Base-by-base conservation (phyloP, 805 yeast species). In the Saccharomyces jurei region DNA sequence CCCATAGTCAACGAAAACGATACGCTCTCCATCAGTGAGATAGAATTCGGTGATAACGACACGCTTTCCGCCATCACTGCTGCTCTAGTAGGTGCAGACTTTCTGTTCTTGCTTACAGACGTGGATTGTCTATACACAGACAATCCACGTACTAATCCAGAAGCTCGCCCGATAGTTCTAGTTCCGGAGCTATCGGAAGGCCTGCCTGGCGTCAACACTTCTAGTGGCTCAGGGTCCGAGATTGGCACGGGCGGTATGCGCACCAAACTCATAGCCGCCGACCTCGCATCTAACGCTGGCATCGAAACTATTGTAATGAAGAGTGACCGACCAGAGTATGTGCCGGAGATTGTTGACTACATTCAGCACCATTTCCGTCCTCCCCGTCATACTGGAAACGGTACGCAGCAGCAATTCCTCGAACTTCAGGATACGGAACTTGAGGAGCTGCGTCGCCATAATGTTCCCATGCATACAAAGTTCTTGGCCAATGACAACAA, bases 191-290 rank as follows among this genome's bases (percentile, higher is more conserved):
- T 90, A 65, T 77, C 80, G 46, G 80, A 84, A 48, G 62, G 68
- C 5, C 58, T 68, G 51, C 78, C 90, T 62, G 77, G 80, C 51
- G 97, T 91, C 36, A 84, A 86, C 58, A 89, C 95, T 0, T 82
- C 86, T 32, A 73, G 84, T 25, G 82, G 78, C 17, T 79, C 87
- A 0, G 97, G 97, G 1, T 82, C 91, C 47, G 79, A 83, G 57
- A 96, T 94, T 3, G 99, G 99, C 21, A 94, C 99, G 0, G 99
- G 99, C 27, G 99, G 99, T 13, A 94, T 94, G 99, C 87, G 91
- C 48, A 94, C 99, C 10, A 94, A 94, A 68, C 75, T 94, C 46
- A 87, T 91, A 63, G 99, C 99, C 0, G 99, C 99, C 0, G 97
- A 91, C 65, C 76, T 94, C 60, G 98, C 97, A 1, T 89, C 96